Conservation (phyloP, 805 yeast genomes). For the Citeromyces nyonsensis region DNA sequence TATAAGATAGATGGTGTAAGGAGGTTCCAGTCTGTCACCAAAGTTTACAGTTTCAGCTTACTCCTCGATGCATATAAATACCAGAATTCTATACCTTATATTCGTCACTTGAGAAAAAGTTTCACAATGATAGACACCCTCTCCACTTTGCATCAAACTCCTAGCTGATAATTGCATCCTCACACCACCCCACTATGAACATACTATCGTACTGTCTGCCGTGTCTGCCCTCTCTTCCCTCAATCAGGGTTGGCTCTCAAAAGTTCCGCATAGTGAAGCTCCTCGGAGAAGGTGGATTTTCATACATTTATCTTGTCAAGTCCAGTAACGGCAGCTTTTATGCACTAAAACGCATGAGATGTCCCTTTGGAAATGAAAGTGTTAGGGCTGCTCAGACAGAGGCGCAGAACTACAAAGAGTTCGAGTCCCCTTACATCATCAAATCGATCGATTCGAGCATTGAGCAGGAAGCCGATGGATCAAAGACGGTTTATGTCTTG, state of each 20-base stretch:
- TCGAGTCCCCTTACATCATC: conserved; percentile 52
- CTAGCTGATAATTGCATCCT: no score
- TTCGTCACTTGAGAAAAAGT: no score
- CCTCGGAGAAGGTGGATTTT: conserved; percentile 85
- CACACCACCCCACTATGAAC: no score
- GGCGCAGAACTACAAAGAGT: conserved; percentile 58
- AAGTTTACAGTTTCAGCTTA: no score
- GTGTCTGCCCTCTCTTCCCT: conserved; percentile 21
- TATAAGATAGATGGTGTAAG: no score
- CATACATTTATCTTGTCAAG: conserved; percentile 71
- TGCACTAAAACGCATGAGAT: conserved; percentile 76
- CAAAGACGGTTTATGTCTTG: conserved; percentile 61
- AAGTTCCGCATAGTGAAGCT: conserved; percentile 48
- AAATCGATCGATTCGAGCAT: conserved; percentile 57
- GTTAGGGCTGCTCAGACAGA: conserved; percentile 66
- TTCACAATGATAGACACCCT: no score
- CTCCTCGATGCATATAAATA: no score
- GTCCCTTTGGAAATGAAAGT: conserved; percentile 75
- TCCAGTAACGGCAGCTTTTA: conserved; percentile 29
- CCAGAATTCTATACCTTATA: no score
- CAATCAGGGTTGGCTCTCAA: conserved; percentile 43
- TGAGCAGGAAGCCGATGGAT: conserved; percentile 63
- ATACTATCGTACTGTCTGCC: conserved; percentile 2
- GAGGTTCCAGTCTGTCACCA: no score
- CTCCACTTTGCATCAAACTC: no score